These are phyloP conservation scores for Fusarium dimerum DNA, from an alignment of 2,329 filamentous ascomycete species.

Conservation along the genomic window DNA sequence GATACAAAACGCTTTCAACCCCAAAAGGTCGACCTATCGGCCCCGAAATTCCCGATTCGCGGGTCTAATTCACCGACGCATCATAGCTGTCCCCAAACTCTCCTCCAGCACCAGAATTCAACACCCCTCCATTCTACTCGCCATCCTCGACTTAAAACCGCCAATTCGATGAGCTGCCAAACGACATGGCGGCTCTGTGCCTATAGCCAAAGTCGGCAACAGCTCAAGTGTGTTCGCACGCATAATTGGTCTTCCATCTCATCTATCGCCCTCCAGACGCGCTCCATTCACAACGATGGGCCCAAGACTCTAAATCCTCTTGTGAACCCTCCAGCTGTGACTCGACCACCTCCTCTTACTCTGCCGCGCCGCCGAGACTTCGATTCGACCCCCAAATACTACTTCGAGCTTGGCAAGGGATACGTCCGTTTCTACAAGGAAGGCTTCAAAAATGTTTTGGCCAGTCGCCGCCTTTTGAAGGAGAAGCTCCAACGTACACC, in stretches of 20 bases:
- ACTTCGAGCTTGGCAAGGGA: conserved; percentile 67
- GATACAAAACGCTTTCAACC: background rate
- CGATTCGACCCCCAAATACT: conserved; percentile 44
- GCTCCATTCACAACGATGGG: conserved; percentile 27
- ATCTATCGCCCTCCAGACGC: conserved; percentile 14
- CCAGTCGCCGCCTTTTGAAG: conserved; percentile 60
- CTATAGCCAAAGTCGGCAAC: conserved; percentile 17
- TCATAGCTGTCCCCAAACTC: conserved; percentile 2
- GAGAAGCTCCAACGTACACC: conserved; percentile 46
- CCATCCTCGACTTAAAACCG: conserved; percentile 13
- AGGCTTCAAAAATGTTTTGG: conserved; percentile 73
- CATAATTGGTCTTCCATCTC: conserved; percentile 12
- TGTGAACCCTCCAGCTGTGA: conserved; percentile 72
- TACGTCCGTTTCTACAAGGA: conserved; percentile 87
- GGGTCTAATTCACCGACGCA: background rate
- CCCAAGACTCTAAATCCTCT: conserved; percentile 36
- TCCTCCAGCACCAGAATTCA: background rate
- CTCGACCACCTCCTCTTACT: conserved; percentile 69
- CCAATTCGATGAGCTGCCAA: conserved; percentile 33
- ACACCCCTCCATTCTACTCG: background rate
- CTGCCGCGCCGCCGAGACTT: conserved; percentile 55
- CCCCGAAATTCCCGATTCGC: conserved; percentile 10
- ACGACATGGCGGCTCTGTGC: conserved; percentile 34
- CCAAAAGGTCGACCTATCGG: background rate
- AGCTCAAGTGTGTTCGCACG: conserved; percentile 9